A percentile compares a stretch with the other conserved stretches of the same genome.
phyloP scores from a whole-genome alignment of 2,329 filamentous ascomycete genomes.

The Paradendryphiella salina region DNA sequence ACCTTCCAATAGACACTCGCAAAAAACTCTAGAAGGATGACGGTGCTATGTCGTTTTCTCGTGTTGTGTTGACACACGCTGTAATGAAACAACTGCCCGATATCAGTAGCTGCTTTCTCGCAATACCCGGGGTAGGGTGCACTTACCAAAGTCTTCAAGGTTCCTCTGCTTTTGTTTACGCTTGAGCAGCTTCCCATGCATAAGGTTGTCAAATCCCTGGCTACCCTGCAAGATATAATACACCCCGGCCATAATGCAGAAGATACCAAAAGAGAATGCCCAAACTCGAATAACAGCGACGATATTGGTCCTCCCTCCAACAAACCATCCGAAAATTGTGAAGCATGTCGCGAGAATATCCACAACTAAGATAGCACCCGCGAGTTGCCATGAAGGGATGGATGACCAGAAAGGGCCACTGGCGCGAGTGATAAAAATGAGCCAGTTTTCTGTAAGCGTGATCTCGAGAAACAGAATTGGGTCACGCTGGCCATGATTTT shows the following conservation, averaged over 20 bases:
- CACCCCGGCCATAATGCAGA: constrained; percentile 76
- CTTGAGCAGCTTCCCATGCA: constrained; percentile 87
- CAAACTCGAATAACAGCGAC: constrained; percentile 86
- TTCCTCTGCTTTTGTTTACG: constrained; percentile 80
- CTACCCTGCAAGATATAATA: constrained; percentile 83
- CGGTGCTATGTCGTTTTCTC: constrained; percentile 75
- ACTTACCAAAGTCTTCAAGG: constrained; percentile 84
- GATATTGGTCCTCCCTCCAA: constrained; percentile 69
- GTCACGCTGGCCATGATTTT: constrained; percentile 83
- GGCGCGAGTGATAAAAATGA: constrained; percentile 94
- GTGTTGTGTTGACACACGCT: constrained; percentile 89
- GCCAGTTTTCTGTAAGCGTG: constrained; percentile 90
- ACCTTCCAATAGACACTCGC: background rate
- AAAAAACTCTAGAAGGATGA: background rate
- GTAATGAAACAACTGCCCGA: constrained; percentile 74
- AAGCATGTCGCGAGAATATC: constrained; percentile 85
- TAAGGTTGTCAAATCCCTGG: constrained; percentile 83
- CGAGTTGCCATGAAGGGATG: constrained; percentile 82
- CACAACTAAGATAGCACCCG: constrained; percentile 76
- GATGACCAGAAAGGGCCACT: constrained; percentile 92
- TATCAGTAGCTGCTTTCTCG: constrained; percentile 53
- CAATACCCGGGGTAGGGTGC: constrained; percentile 25
- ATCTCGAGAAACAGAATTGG: constrained; percentile 87
- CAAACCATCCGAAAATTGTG: constrained; percentile 83
- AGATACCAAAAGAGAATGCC: constrained; percentile 89